These are phyloP conservation scores for Eleusine coracana DNA, from an alignment of 176 grass and related monocot species.

Conservation along the genomic window DNA sequence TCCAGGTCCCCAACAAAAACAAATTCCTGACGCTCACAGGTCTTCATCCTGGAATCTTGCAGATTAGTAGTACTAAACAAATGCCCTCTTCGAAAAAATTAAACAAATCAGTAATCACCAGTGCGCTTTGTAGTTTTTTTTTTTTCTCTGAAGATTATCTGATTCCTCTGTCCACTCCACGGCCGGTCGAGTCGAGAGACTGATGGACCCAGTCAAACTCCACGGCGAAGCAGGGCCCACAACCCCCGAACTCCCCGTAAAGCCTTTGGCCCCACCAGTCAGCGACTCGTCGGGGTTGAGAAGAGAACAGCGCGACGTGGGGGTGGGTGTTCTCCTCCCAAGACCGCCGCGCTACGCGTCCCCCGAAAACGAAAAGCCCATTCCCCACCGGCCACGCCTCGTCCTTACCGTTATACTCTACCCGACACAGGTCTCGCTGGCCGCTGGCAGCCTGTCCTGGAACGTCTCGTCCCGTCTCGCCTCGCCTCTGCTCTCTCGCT, in stretches of 20 bases:
- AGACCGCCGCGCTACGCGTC: conserved; percentile 38
- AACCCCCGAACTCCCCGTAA: not conserved
- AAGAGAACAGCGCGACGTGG: conserved; percentile 30
- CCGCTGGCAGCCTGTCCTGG: conserved; percentile 14
- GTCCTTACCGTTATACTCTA: conserved; percentile 41
- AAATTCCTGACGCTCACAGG: conserved; percentile 1
- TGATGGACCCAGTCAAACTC: conserved; percentile 42
- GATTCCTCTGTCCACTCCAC: conserved; percentile 35
- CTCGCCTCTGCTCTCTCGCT: not conserved
- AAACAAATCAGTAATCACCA: conserved; percentile 10
- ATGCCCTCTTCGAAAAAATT: not conserved
- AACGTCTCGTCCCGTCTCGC: conserved; percentile 23
- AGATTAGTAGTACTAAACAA: not conserved
- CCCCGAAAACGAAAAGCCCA: conserved; percentile 4
- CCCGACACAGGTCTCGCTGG: conserved; percentile 71
- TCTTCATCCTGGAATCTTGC: conserved; percentile 23
- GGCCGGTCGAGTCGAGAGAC: conserved; percentile 21
- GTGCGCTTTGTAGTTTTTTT: not conserved
- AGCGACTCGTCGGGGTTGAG: not conserved
- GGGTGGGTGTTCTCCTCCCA: not conserved
- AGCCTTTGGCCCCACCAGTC: not conserved
- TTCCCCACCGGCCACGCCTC: conserved; percentile 16
- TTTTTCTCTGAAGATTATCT: conserved; percentile 26
- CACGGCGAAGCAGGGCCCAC: conserved; percentile 3
- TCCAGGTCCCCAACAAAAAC: not conserved